Evolutionary conservation across 148 eudicot genomes (phyloP).

Genomic region (Rhododendron ferrugineum): DNA sequence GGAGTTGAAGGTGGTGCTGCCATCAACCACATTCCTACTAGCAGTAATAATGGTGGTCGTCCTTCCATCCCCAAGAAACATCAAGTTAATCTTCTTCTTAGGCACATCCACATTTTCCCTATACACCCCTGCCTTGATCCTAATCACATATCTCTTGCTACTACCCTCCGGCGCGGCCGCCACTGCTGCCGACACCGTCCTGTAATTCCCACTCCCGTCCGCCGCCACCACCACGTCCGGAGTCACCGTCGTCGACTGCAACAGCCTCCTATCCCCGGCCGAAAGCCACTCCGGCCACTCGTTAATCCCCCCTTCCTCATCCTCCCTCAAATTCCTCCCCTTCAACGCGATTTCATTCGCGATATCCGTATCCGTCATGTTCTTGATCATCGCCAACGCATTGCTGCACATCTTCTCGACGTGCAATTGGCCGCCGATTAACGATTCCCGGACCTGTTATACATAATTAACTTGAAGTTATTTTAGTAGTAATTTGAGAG

Average conservation of each 20-base stretch:
- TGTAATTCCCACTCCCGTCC: constrained; percentile 58
- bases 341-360: constrained; percentile 16
- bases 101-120: constrained; percentile 64
- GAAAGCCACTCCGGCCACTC: constrained; percentile 75
- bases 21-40: constrained; percentile 59
- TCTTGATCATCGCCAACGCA: constrained; percentile 65
- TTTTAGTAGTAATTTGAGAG: too few species aligned
- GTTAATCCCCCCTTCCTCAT: constrained; percentile 2
- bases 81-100: constrained; percentile 54
- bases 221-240: constrained; percentile 70
- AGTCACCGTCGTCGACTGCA: constrained; percentile 41
- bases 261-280: constrained; percentile 47
- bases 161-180: constrained; percentile 62
- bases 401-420: constrained; percentile 76
- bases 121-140: constrained; percentile 71
- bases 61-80: constrained; percentile 75
- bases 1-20: constrained; percentile 69
- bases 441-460: constrained; percentile 26
- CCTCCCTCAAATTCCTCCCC: constrained; percentile 21
- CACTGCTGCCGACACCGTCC: constrained; percentile 61
- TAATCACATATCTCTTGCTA: constrained; percentile 49
- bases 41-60: constrained; percentile 59
- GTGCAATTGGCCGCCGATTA: constrained; percentile 30
- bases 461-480: not conserved
- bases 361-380: constrained; percentile 55